Percentiles rank a stretch among this genome's conserved stretches.
Evolutionary conservation across 2,329 filamentous ascomycete species (phyloP).

Genomic region (Arthrobotrys pseudoclavata): DNA sequence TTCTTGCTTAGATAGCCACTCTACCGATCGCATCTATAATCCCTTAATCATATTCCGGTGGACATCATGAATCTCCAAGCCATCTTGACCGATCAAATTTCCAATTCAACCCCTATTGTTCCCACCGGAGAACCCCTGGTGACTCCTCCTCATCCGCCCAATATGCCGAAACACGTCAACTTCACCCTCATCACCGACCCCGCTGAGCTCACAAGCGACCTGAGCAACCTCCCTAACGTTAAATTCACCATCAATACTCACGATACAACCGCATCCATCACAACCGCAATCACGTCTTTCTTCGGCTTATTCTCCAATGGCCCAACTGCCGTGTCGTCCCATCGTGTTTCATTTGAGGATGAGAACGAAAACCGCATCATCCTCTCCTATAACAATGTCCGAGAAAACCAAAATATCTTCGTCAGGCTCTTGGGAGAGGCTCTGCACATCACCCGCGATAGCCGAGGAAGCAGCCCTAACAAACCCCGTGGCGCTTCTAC

Average conservation of each 20-base stretch:
- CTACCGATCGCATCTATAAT: slow-evolving; percentile 58
- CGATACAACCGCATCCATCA: slow-evolving; percentile 96
- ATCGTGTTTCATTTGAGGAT: slow-evolving; percentile 94
- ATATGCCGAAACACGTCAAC: slow-evolving; percentile 62
- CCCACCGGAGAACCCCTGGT: slow-evolving; percentile 38
- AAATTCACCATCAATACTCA: slow-evolving; percentile 86
- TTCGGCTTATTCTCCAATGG: slow-evolving; percentile 77
- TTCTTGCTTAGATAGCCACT: slow-evolving; percentile 18
- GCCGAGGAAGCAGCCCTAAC: slow-evolving; percentile 38
- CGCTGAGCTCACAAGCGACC: slow-evolving; percentile 56
- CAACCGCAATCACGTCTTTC: slow-evolving; percentile 98
- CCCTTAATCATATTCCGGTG: slow-evolving; percentile 28
- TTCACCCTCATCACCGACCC: slow-evolving; percentile 62
- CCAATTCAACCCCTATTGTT: slow-evolving; percentile 36
- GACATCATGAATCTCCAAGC: slow-evolving; percentile 63
- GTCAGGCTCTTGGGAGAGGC: slow-evolving; percentile 78
- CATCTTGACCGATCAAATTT: slow-evolving; percentile 61
- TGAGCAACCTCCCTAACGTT: slow-evolving; percentile 30
- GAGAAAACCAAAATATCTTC: slow-evolving; percentile 91
- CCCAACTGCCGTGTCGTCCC: slow-evolving; percentile 75
- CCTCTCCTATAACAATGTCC: slow-evolving; percentile 94
- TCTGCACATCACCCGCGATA: slow-evolving; percentile 65
- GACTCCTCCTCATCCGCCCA: slow-evolving; percentile 62
- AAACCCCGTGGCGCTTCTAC: slow-evolving; percentile 21
- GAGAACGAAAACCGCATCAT: slow-evolving; percentile 90